These are phyloP conservation scores for Teratosphaeriaceae sp. DNA, from an alignment of 2,329 filamentous ascomycete genomes.

Conservation along the genomic window DNA sequence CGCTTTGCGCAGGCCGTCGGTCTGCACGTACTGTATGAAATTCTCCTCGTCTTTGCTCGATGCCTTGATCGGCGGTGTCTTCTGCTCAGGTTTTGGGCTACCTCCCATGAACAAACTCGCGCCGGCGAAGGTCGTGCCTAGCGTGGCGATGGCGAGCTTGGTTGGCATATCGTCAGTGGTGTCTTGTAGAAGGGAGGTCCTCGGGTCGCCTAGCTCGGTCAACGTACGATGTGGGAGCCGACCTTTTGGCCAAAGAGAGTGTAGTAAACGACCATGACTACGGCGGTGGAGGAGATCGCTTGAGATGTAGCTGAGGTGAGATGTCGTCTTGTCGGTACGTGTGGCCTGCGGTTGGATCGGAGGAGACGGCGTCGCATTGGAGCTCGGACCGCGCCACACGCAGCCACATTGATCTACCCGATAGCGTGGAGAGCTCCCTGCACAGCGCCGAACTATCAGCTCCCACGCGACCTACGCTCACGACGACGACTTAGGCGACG, in stretches of 20 bases:
- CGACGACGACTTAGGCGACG: too few species aligned
- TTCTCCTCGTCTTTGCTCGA: slow-evolving; percentile 61
- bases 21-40: slow-evolving; percentile 56
- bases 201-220: slow-evolving; percentile 12
- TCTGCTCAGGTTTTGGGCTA: slow-evolving; percentile 41
- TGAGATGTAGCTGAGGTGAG: background rate
- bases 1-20: too few species aligned
- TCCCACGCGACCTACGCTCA: too few species aligned
- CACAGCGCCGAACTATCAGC: too few species aligned
- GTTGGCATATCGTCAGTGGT: background rate
- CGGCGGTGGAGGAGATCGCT: too few species aligned
- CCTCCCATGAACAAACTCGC: slow-evolving; percentile 40
- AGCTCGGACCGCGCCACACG: too few species aligned
- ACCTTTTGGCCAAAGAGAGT: slow-evolving; percentile 46
- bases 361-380: too few species aligned
- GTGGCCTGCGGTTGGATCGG: background rate
- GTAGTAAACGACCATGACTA: slow-evolving; percentile 47
- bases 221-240: slow-evolving; percentile 48
- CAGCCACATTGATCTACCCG: too few species aligned
- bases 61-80: slow-evolving; percentile 55
- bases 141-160: slow-evolving; percentile 56
- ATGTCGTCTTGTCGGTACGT: background rate
- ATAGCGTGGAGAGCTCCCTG: too few species aligned
- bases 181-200: background rate
- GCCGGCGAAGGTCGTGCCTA: slow-evolving; percentile 42